Conservation (phyloP, 345 rosid species). For the Brassica nigra region DNA sequence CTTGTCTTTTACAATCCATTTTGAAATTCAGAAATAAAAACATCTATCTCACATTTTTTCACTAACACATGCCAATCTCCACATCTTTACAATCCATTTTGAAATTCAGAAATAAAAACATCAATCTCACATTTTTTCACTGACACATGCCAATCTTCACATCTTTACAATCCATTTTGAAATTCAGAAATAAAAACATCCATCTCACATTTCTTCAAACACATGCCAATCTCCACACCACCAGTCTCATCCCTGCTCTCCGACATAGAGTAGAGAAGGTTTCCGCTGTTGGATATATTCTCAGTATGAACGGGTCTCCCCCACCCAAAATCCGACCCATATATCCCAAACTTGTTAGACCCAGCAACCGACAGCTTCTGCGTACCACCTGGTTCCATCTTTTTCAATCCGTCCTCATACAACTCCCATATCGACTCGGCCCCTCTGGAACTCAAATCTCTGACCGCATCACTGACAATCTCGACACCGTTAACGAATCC, state of each 20-base stretch:
- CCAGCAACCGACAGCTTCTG: not conserved
- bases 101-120: not conserved
- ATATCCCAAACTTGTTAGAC: not conserved
- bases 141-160: not conserved
- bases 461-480: not conserved
- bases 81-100: not conserved
- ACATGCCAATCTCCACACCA: not conserved
- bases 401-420: not conserved
- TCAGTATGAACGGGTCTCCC: not conserved
- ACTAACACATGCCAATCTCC: not conserved
- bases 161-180: not conserved
- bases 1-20: no score
- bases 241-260: not conserved
- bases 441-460: not conserved
- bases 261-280: not conserved
- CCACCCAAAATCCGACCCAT: not conserved
- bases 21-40: no score
- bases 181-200: not conserved
- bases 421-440: not conserved
- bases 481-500: not conserved
- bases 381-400: not conserved
- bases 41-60: no score
- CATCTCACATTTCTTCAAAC: not conserved
- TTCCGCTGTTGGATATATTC: not conserved
- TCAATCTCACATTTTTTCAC: not conserved